Evolutionary conservation across 495 filamentous ascomycete genomes (phyloP), one percentile per base, ranked within the genome.

Genomic region (Hypoxylon perforatum): DNA sequence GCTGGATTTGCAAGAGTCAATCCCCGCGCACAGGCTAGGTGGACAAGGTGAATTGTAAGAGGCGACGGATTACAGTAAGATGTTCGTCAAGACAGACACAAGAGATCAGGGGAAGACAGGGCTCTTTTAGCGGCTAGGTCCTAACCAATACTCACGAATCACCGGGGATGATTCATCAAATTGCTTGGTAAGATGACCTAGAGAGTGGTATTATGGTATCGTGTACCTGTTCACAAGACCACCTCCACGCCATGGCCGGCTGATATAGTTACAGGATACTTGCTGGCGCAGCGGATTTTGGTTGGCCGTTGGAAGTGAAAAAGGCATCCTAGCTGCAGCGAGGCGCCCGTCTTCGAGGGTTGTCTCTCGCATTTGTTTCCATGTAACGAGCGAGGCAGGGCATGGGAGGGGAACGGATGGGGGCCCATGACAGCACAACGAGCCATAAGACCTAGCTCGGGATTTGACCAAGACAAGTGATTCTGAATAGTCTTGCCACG

Each of bases 321-420:
- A 57, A 17, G 55, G 47, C 52, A 63, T 61, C 49, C 66, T 69
- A 69, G 61, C 56, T 65, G 61, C 61, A 69, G 61, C 56, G 46
- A 65, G 66, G 61, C 61, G 66, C 51, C 51, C 38, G 30, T 39
- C 45, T 42, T 48, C 48, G 57, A 38, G 39, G 66, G 51, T 61
- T 57, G 61, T 51, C 56, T 60, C 61, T 65, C 57, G 56, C 66
- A 44, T 59, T 57, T 44, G 41, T 21, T 57, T 41, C 51, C 47
- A 53, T 55, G 52, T 38, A 48, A 53, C 33, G 38, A 41, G 21
- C 3, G n/a, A n/a, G 30, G 49, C 11, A 38, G n/a, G 28, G 17
- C 30, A 48, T 28, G 45, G 45, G 21, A 39, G 0, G n/a, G 23
- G 23, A 38, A 19, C 12, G 35, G 59, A 48, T 33, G 59, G 53